A percentile compares a stretch with the other conserved stretches of the same genome.
These are phyloP conservation scores for Exsudoporus frostii DNA, from an alignment of 768 basidiomycete genomes.

Conservation along the genomic window DNA sequence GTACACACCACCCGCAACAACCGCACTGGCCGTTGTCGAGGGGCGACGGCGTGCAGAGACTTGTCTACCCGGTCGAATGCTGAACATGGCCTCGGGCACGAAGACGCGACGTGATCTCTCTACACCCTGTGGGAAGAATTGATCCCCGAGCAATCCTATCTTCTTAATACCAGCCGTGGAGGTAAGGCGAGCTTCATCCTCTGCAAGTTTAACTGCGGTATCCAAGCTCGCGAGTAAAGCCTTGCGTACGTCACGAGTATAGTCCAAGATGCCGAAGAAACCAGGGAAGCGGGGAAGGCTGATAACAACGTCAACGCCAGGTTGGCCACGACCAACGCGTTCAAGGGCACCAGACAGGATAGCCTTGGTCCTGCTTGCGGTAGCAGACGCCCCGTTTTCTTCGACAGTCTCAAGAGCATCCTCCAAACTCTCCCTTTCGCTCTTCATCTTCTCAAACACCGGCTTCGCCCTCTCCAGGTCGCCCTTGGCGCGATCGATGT, in stretches of 20 bases:
- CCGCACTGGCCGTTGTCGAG: conserved; percentile 38
- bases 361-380: conserved; percentile 51
- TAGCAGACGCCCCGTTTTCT: conserved; percentile 61
- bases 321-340: conserved; percentile 70
- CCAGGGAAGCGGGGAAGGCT: conserved; percentile 82
- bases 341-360: conserved; percentile 69
- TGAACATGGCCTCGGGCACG: conserved; percentile 98
- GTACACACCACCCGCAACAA: conserved; percentile 74
- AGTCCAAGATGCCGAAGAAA: conserved; percentile 79
- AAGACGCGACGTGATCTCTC: conserved; percentile 83
- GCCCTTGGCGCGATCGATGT: conserved; percentile 66
- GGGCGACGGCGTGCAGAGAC: conserved; percentile 37
- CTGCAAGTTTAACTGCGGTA: conserved; percentile 70
- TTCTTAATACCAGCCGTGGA: conserved; percentile 64
- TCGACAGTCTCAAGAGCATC: conserved; percentile 76
- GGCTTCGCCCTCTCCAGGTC: conserved; percentile 73
- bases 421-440: conserved; percentile 69
- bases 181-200: conserved; percentile 74
- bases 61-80: conserved; percentile 43
- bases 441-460: conserved; percentile 84
- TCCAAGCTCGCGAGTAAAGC: conserved; percentile 81
- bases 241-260: conserved; percentile 73
- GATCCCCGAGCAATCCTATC: conserved; percentile 68
- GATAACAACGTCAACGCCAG: conserved; percentile 51
- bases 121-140: conserved; percentile 75